phyloP scores from a whole-genome alignment of 768 basidiomycete species.

The Lactifluus rugatus region DNA sequence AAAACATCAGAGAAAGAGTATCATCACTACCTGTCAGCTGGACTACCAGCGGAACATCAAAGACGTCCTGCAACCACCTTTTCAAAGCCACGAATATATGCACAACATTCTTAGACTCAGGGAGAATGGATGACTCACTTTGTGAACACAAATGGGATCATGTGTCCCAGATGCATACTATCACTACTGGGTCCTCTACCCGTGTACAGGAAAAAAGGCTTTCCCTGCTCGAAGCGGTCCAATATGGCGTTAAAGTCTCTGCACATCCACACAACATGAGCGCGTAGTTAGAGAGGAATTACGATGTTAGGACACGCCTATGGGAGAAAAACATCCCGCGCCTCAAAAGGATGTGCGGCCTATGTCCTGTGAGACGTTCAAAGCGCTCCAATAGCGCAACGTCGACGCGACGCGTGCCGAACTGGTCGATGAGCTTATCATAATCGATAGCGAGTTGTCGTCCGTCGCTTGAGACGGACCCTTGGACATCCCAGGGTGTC shows the following conservation, averaged over 20 bases:
- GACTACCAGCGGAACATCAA: slow-evolving; percentile 87
- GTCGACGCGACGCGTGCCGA: slow-evolving; percentile 82
- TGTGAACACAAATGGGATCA: slow-evolving; percentile 95
- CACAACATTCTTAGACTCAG: neutral
- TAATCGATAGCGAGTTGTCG: slow-evolving; percentile 93
- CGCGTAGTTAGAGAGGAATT: neutral
- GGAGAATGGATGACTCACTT: slow-evolving; percentile 47
- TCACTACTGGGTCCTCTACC: slow-evolving; percentile 94
- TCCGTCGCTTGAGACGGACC: slow-evolving; percentile 78
- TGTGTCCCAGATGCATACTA: slow-evolving; percentile 95
- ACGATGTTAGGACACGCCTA: slow-evolving; percentile 44
- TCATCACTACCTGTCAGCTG: slow-evolving; percentile 74
- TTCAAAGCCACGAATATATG: neutral
- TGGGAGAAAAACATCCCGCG: slow-evolving; percentile 98
- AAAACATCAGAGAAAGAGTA: neutral
- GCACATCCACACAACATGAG: slow-evolving; percentile 2
- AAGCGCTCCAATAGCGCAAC: slow-evolving; percentile 74
- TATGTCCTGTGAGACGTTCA: slow-evolving; percentile 79
- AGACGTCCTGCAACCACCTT: slow-evolving; percentile 96
- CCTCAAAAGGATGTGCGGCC: slow-evolving; percentile 79
- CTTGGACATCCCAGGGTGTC: slow-evolving; percentile 97
- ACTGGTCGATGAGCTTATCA: slow-evolving; percentile 88
- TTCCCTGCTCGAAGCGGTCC: slow-evolving; percentile 91
- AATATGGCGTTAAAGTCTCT: slow-evolving; percentile 92
- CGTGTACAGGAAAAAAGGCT: slow-evolving; percentile 97